Base-by-base conservation (phyloP, 2,329 filamentous ascomycete genomes). In the Aspergillus intermedius region DNA sequence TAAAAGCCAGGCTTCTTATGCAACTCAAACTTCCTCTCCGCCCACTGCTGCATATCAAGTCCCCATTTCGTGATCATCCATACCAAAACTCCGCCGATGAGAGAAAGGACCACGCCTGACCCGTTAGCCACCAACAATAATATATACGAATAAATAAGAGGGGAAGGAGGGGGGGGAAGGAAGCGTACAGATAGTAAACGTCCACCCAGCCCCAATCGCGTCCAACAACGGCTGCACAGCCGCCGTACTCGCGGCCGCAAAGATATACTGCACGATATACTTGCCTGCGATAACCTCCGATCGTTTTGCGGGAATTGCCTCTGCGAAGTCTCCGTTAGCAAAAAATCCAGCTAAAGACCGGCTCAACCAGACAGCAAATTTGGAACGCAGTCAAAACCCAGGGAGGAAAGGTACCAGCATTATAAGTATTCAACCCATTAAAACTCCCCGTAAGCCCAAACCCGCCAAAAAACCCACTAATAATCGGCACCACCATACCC, bases 281-380 rank as follows among this genome's bases (percentile, higher is more conserved):
- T 93, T 93, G 1, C 86, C 85, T 1, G 86, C 84, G 46, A 88
- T 82, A 2, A 91, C 86, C 60, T 91, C 87, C 8, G 83, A 80
- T n/a, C 81, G 80, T 15, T 59, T 51, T 13, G 59, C 53, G 1
- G 66, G 66, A 28, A 79, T 74, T 2, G 75, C 75, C 56, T 71
- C 69, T 62, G 21, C 17, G 17, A 19, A 19, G 35, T 3, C 21
- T 15, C 34, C 0, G 21, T 52, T 22, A 52, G 35, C 2, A 3
- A 19, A 19, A 3, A 19, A 19, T 19, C 2, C 17, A 19, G 17
- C 2, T 19, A 19, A 19, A 19, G 2, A 19, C 17, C 17, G 17
- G 17, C 17, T 19, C 2, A 19, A 19, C 17, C 17, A 19, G 17
- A 19, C 17, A 19, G 17, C 17, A 19, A 19, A 19, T 19, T 19